Base-by-base conservation (phyloP, 2,329 filamentous ascomycete species). In the Fusarium nematophilum region DNA sequence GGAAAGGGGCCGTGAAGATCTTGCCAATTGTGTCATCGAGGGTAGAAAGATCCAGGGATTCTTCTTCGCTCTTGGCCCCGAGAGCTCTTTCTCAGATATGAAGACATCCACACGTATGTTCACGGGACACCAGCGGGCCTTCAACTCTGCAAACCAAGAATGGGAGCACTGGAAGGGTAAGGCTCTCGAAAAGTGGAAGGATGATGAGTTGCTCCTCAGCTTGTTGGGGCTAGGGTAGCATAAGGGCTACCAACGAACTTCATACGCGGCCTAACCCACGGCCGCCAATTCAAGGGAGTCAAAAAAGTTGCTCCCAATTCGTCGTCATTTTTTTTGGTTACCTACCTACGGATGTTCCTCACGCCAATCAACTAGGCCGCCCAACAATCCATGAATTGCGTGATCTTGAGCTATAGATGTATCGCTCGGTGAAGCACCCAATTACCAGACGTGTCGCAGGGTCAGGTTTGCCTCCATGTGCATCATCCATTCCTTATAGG, bases 41-140 rank as follows among this genome's bases (percentile, higher is more conserved):
- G 62, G 59, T 3, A 44, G 56, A 8, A 57, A 34, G 30, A 34
- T 59, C 27, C 59, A 65, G 54, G 39, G 62, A 27, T 43, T 63
- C n/a, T 31, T 65, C 13, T 65, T 65, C 17, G 56, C 51, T 11
- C 57, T 63, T 9, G 62, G 62, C 14, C 52, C 58, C 3, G 59
- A 27, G 23, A 15, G 25, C 11, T 49, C 43, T 5, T 31, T 36
- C 25, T 23, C 29, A 17, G 34, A 52, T 25, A 51, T n/a, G 9
- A 52, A 44, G 42, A 63, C 56, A 9, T 46, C 53, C 25, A 38
- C 40, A 10, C 6, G 25, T 34, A 45, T 63, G 6, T 59, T 55
- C 34, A 30, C 40, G 34, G 59, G 59, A 13, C 38, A 59, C 18
- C 45, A 59, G 42, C 43, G 45, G 23, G 52, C 44, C 17, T 48